These are phyloP conservation scores for Venturiaceae sp. DNA, from an alignment of 2,329 filamentous ascomycete genomes.

Conservation along the genomic window DNA sequence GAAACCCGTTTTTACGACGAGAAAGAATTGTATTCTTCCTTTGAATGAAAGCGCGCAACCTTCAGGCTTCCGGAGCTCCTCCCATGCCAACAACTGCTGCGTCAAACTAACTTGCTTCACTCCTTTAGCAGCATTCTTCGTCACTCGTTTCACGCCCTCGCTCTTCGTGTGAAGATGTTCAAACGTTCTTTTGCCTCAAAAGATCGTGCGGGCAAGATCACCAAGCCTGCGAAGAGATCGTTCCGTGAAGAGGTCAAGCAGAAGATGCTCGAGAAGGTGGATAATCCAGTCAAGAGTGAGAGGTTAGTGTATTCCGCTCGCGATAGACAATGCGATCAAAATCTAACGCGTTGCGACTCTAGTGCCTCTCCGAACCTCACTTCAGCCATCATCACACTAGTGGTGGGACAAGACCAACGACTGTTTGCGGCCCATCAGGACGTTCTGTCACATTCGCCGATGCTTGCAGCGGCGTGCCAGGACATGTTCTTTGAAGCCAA, in stretches of 20 bases:
- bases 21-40: slow-evolving; percentile 12
- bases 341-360: not conserved
- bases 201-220: slow-evolving; percentile 81
- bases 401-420: slow-evolving; percentile 74
- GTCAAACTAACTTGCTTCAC: slow-evolving; percentile 18
- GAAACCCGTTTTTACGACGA: not conserved
- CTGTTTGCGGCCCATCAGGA: slow-evolving; percentile 95
- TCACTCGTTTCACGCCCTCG: slow-evolving; percentile 35
- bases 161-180: slow-evolving; percentile 61
- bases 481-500: slow-evolving; percentile 58
- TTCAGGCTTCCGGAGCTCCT: slow-evolving; percentile 45
- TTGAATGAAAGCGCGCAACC: slow-evolving; percentile 23
- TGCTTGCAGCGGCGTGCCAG: slow-evolving; percentile 65
- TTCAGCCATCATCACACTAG: slow-evolving; percentile 75
- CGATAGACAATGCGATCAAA: not conserved
- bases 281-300: slow-evolving; percentile 41
- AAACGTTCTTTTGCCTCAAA: slow-evolving; percentile 80
- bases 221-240: slow-evolving; percentile 66
- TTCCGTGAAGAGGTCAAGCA: slow-evolving; percentile 71
- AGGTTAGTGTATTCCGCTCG: slow-evolving; percentile 23
- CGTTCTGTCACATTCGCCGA: slow-evolving; percentile 76
- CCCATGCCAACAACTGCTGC: slow-evolving; percentile 30
- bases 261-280: slow-evolving; percentile 80
- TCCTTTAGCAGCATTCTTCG: slow-evolving; percentile 40
- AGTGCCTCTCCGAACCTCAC: slow-evolving; percentile 41